Percentiles rank a stretch among this genome's conserved stretches.
Conservation (phyloP, 768 basidiomycete genomes). For the Pholiota microspora region DNA sequence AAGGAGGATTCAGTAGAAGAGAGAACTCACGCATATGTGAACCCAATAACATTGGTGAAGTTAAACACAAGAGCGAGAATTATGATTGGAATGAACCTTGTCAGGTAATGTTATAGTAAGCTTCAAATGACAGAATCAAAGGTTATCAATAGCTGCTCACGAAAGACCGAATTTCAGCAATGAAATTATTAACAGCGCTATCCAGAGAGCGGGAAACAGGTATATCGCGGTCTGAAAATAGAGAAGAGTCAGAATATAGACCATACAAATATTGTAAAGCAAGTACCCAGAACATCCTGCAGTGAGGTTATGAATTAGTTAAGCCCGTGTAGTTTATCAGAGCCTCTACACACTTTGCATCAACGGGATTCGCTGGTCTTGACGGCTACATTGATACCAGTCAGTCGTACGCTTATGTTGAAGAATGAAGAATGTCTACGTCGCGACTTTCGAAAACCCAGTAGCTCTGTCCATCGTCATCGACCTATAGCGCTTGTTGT, state of each 20-base stretch:
- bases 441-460: constrained; percentile 99
- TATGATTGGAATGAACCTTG: constrained; percentile 93
- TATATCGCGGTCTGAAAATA: constrained; percentile 76
- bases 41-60: constrained; percentile 91
- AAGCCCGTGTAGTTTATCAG: no score
- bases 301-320: no score
- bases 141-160: constrained; percentile 43
- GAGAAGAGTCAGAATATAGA: not conserved
- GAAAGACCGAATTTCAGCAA: constrained; percentile 85
- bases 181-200: constrained; percentile 83
- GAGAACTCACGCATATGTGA: constrained; percentile 83
- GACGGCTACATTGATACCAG: constrained; percentile 57
- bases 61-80: constrained; percentile 95
- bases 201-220: constrained; percentile 86
- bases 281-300: constrained; percentile 91
- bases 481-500: constrained; percentile 52
- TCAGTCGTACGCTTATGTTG: not conserved
- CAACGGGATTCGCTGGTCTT: constrained; percentile 82
- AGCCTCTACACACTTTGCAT: constrained; percentile 76
- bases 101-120: constrained; percentile 7
- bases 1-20: not conserved
- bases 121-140: constrained; percentile 3
- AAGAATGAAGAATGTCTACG: constrained; percentile 44
- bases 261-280: not conserved
- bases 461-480: constrained; percentile 92